These are phyloP conservation scores for Chalaropsis thielavioides DNA, from an alignment of 2,329 filamentous ascomycete species.

Conservation along the genomic window DNA sequence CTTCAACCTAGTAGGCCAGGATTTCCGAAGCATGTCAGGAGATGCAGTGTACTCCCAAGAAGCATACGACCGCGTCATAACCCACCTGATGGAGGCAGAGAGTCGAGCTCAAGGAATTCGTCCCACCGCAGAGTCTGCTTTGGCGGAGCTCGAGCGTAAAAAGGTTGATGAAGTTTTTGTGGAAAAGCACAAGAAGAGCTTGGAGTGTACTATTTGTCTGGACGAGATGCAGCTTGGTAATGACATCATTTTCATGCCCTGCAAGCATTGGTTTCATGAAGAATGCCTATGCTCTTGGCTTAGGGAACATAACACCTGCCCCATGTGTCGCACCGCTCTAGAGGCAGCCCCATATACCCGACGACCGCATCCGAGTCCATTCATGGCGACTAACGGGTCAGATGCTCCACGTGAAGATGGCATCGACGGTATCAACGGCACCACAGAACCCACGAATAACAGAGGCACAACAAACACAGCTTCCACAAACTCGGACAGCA, in stretches of 20 bases:
- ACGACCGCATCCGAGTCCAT: not conserved
- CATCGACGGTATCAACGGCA: too few relatives aligned
- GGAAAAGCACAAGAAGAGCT: conserved; percentile 28
- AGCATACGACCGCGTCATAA: conserved; percentile 76
- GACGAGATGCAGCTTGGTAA: conserved; percentile 62
- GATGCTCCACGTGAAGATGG: not conserved
- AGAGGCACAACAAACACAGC: not conserved
- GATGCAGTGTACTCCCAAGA: conserved; percentile 87
- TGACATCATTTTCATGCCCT: conserved; percentile 65
- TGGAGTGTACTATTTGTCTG: conserved; percentile 91
- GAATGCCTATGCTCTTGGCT: conserved; percentile 73
- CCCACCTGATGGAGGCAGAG: conserved; percentile 75
- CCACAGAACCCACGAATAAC: not conserved
- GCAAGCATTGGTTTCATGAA: conserved; percentile 87
- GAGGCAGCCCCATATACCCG: conserved; percentile 23
- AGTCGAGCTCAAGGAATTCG: conserved; percentile 62
- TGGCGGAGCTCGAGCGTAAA: conserved; percentile 57
- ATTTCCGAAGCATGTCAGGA: conserved; percentile 31
- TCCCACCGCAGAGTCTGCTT: conserved; percentile 62
- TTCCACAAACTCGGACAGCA: not conserved
- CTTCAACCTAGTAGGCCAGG: not conserved
- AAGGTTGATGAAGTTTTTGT: conserved; percentile 46
- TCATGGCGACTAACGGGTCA: not conserved
- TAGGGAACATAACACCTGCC: conserved; percentile 82
- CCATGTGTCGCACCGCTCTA: conserved; percentile 55